A percentile compares a stretch with the other conserved stretches of the same genome.
phyloP scores from a whole-genome alignment of 768 basidiomycete species.

The Hysterangium stoloniferum region DNA sequence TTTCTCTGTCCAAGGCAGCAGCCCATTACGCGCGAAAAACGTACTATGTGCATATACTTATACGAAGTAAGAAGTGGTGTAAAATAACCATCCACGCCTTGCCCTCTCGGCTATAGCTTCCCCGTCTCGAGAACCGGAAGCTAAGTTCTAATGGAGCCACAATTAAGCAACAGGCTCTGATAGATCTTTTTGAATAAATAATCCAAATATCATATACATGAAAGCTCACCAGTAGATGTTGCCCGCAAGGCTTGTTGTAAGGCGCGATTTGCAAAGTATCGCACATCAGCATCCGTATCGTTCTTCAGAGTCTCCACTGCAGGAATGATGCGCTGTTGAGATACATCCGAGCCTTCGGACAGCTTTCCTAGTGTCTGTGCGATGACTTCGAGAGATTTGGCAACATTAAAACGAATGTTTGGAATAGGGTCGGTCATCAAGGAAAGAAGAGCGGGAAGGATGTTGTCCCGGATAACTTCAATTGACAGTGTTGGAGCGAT shows the following conservation, averaged over 20 bases:
- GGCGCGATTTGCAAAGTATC: constrained; percentile 85
- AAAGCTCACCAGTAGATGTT: constrained; percentile 16
- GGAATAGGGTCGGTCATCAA: constrained; percentile 90
- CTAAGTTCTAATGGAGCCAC: neutral
- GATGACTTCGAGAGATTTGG: constrained; percentile 88
- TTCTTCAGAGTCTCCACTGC: constrained; percentile 78
- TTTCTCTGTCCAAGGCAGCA: constrained; percentile 1
- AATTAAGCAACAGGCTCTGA: neutral
- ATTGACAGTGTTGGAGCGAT: constrained; percentile 85
- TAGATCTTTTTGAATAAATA: neutral
- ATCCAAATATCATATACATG: neutral
- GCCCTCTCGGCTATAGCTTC: neutral
- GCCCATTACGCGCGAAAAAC: neutral
- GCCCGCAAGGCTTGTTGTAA: constrained; percentile 45
- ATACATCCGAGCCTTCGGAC: constrained; percentile 67
- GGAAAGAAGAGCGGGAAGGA: constrained; percentile 75
- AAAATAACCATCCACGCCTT: neutral
- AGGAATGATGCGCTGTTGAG: constrained; percentile 69
- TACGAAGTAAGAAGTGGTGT: neutral
- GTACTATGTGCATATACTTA: constrained; percentile 1
- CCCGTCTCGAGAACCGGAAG: neutral
- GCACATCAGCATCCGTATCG: constrained; percentile 92
- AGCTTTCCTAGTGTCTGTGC: constrained; percentile 58
- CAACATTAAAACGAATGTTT: constrained; percentile 98
- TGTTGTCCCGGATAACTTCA: constrained; percentile 75